Base-by-base conservation (phyloP, 2,329 filamentous ascomycete species). In the Ilyonectria mors-panacis region DNA sequence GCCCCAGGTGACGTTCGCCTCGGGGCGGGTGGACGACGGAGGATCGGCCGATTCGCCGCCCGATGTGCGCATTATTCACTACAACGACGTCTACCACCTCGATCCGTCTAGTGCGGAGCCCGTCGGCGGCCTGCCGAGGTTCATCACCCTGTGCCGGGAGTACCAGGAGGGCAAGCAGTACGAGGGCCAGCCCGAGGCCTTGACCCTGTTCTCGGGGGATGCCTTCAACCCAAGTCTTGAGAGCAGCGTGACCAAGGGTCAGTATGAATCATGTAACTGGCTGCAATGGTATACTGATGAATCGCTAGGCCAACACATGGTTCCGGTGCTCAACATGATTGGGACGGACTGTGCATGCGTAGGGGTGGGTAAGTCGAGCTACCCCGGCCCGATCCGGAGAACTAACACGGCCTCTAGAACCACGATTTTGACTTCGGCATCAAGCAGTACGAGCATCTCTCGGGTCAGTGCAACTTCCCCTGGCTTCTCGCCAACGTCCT, bases 371-470 rank as follows among this genome's bases (percentile, higher is more conserved):
- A 69, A 59, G 58, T 65, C 68, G 61, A 55, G 58, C 56, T 59
- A 62, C 60, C 70, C 70, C 68, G 67, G 67, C 69, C 37, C 37
- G 56, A 63, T 39, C 51, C 23, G 48, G 33, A 61, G 58, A 39
- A 62, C 67, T 71, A 28, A 69, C 35, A 45, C 47, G 30, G 51
- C 26, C 42, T 61, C 26, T 69, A 94, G 88, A 97, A 97, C 78
- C 94, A 97, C 79, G 95, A 97, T 78, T 89, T 97, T 60, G 95
- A 97, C 82, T 97, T 97, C 80, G 95, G 94, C 13, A 92, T 97
- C 45, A 86, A 87, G 62, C 94, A 97, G 78, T 95, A 95, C 78
- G 85, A 89, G 63, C 86, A 94, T 75, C 84, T 97, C 55, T 86
- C 91, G 5, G 84, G 85, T 37, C 91, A 94, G 77, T 97, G 94